Evolutionary conservation across 352 stramenopile species (phyloP), one percentile per base, ranked within the genome.

Genomic region (Phytophthora crassamura): DNA sequence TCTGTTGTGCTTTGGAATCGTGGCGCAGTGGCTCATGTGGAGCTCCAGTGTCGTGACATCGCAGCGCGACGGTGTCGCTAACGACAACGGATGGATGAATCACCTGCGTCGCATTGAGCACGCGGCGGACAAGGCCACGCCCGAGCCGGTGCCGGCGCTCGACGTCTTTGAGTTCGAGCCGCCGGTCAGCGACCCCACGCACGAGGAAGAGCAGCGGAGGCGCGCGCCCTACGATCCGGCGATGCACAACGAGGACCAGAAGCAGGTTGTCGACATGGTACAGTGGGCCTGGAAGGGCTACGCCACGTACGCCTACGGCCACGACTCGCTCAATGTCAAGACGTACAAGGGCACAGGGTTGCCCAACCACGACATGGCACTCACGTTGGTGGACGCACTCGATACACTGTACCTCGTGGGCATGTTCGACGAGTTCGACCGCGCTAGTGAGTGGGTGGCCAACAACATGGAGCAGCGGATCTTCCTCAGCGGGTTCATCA

Each of bases 221-320:
- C 68, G 82, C 18, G 33, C 69, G 36, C 70, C 68, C 3, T 90
- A 86, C 52, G 64, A 86, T 34, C 66, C 83, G n/a, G 54, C 71
- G 8, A 40, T 49, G 16, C 82, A 93, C 58, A 90, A 58, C 28
- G 59, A 57, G 4, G 83, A 91, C 46, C 84, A 91, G 59, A 72
- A 71, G 20, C 64, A 87, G 47, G 85, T 92, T 40, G 78, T 60
- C 2, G 71, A 75, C 14, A 91, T 91, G 82, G 65, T 91, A 39
- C 64, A 77, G 28, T 94, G 85, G 85, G 85, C 85, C n/a, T 94
- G 85, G 85, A 81, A 89, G 53, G 85, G 78, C 11, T 94, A 94
- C 61, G 77, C 84, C 30, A 78, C 73, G 9, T 80, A 89, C 46
- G 85, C 85, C 11, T 94, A 89, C 38, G 82, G 85, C 48, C 68